Conservation (phyloP, 176 grass and related monocot species). For the Bonia amplexicaulis region DNA sequence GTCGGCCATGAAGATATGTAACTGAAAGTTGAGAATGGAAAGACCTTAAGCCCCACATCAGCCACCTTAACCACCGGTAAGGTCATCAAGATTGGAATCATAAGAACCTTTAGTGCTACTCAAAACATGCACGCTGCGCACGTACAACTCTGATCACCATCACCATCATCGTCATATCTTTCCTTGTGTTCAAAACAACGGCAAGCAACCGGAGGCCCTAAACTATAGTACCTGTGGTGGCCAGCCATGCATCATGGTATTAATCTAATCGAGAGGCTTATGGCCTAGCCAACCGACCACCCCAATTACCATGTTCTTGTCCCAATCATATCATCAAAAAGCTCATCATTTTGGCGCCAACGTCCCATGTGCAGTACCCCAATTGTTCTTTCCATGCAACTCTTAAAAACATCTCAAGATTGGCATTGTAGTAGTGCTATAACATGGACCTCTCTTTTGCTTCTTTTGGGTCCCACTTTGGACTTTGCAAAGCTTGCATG, state of each 20-base stretch:
- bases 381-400: not conserved
- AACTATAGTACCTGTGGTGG: not conserved
- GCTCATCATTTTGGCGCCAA: constrained; percentile 36
- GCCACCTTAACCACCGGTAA: constrained; percentile 21
- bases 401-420: not conserved
- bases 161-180: constrained; percentile 2
- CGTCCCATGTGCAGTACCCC: constrained; percentile 37
- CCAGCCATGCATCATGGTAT: constrained; percentile 4
- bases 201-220: not conserved
- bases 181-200: constrained; percentile 43
- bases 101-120: constrained; percentile 29
- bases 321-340: constrained; percentile 6
- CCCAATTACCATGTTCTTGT: constrained; percentile 24
- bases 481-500: constrained; percentile 37
- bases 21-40: not conserved
- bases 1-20: not conserved
- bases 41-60: not conserved
- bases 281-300: constrained; percentile 20
- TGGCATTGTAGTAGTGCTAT: not conserved
- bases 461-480: not conserved
- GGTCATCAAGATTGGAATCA: not conserved
- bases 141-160: constrained; percentile 9
- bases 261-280: constrained; percentile 20
- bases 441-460: constrained; percentile 10
- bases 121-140: constrained; percentile 31